These are phyloP conservation scores for Fragosphaeria purpurea DNA, from an alignment of 2,329 filamentous ascomycete genomes.

Conservation along the genomic window DNA sequence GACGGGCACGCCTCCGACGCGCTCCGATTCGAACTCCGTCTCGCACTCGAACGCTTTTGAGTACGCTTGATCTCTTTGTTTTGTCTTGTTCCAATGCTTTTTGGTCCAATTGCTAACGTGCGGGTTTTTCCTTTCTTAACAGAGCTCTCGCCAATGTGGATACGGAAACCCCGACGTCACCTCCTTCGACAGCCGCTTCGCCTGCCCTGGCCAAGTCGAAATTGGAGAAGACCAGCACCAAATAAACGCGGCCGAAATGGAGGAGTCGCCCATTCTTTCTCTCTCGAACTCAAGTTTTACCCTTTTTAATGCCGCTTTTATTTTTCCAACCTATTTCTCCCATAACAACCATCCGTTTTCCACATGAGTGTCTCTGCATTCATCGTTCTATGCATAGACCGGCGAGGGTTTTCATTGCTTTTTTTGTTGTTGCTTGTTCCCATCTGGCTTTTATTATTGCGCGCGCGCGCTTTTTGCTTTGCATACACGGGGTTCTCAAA, in stretches of 20 bases:
- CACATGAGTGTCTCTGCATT: slow-evolving; percentile 29
- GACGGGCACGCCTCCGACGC: slow-evolving; percentile 72
- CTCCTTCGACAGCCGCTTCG: slow-evolving; percentile 58
- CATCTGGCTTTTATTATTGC: background rate
- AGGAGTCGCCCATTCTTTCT: slow-evolving; percentile 18
- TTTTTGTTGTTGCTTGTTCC: background rate
- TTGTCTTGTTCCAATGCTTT: background rate
- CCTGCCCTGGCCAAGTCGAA: slow-evolving; percentile 55
- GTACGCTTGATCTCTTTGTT: slow-evolving; percentile 41
- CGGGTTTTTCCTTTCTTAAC: background rate
- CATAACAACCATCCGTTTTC: slow-evolving; percentile 18
- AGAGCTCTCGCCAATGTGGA: slow-evolving; percentile 53
- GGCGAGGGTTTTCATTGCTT: slow-evolving; percentile 21
- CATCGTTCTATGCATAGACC: slow-evolving; percentile 36
- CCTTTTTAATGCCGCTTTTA: slow-evolving; percentile 15
- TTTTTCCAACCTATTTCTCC: slow-evolving; percentile 18
- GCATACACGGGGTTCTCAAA: slow-evolving; percentile 28
- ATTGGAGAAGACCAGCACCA: slow-evolving; percentile 33
- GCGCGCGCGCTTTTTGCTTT: slow-evolving; percentile 2
- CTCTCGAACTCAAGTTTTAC: background rate
- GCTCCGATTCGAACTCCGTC: slow-evolving; percentile 35
- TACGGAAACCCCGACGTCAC: slow-evolving; percentile 55
- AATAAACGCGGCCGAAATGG: slow-evolving; percentile 37
- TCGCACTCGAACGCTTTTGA: slow-evolving; percentile 80
- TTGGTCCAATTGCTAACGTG: background rate